These are phyloP conservation scores for Ogataea corticis DNA, from an alignment of 805 yeast species.

Conservation along the genomic window DNA sequence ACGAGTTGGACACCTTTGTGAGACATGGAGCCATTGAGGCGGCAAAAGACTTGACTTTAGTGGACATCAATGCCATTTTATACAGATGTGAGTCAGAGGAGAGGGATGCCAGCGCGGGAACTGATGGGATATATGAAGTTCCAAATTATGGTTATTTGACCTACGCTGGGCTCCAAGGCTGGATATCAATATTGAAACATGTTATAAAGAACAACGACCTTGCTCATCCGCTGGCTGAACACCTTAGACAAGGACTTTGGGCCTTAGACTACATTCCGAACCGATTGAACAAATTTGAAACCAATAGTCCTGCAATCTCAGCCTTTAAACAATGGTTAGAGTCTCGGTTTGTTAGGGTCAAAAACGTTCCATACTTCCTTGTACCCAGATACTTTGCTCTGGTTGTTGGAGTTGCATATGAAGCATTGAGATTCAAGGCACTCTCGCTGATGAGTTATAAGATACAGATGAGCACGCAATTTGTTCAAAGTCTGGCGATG, in stretches of 20 bases:
- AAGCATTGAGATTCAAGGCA: slow-evolving; percentile 72
- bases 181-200: slow-evolving; percentile 68
- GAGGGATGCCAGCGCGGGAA: slow-evolving; percentile 72
- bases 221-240: slow-evolving; percentile 81
- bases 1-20: slow-evolving; percentile 62
- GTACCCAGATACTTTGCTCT: slow-evolving; percentile 86
- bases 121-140: slow-evolving; percentile 69
- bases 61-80: slow-evolving; percentile 72
- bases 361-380: slow-evolving; percentile 71
- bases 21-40: slow-evolving; percentile 78
- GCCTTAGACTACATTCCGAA: slow-evolving; percentile 74
- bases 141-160: slow-evolving; percentile 74
- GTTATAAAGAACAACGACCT: slow-evolving; percentile 71
- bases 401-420: slow-evolving; percentile 79
- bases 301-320: slow-evolving; percentile 45
- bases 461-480: slow-evolving; percentile 62
- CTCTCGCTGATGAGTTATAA: slow-evolving; percentile 53
- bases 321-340: slow-evolving; percentile 71
- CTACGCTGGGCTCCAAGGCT: slow-evolving; percentile 93
- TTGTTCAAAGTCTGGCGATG: slow-evolving; percentile 77
- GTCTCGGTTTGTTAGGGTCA: slow-evolving; percentile 61
- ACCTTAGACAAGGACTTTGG: slow-evolving; percentile 84
- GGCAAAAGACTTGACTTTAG: slow-evolving; percentile 55
- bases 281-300: slow-evolving; percentile 57
- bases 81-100: slow-evolving; percentile 88